phyloP scores from a whole-genome alignment of 768 basidiomycete genomes.

The Tricholoma sp. region DNA sequence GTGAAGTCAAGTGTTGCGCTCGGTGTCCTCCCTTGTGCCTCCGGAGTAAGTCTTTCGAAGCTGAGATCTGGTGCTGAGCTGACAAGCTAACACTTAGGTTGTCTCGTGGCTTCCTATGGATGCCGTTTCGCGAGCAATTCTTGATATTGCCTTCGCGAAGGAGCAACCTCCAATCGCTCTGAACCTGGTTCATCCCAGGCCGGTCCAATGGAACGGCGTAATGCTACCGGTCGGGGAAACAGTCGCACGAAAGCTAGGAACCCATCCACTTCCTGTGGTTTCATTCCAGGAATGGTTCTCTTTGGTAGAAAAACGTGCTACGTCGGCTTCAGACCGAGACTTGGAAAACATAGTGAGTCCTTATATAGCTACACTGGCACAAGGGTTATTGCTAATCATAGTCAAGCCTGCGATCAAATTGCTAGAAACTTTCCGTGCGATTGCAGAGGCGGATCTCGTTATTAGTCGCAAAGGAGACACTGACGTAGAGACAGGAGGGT shows the following conservation, averaged over 20 bases:
- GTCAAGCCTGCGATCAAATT: slow-evolving; percentile 29
- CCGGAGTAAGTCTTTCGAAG: slow-evolving; percentile 23
- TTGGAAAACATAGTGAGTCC: slow-evolving; percentile 4
- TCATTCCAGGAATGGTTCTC: slow-evolving; percentile 14
- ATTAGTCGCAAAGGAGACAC: neutral
- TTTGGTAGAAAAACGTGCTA: slow-evolving; percentile 7
- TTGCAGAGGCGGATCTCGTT: slow-evolving; percentile 14
- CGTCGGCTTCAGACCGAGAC: slow-evolving; percentile 1
- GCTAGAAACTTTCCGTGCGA: slow-evolving; percentile 25
- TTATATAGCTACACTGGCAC: neutral
- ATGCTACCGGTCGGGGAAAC: slow-evolving; percentile 16
- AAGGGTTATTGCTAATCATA: neutral
- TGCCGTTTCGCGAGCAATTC: slow-evolving; percentile 27
- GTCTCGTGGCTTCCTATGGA: slow-evolving; percentile 42
- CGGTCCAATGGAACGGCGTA: slow-evolving; percentile 25
- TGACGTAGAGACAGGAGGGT: slow-evolving; percentile 9
- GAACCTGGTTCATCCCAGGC: slow-evolving; percentile 35
- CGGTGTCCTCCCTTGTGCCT: slow-evolving; percentile 22
- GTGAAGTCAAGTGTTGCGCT: slow-evolving; percentile 28
- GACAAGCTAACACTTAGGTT: slow-evolving; percentile 15
- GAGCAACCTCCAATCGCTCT: slow-evolving; percentile 19
- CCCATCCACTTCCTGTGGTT: neutral
- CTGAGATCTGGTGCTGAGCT: neutral
- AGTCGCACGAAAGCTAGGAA: slow-evolving; percentile 1
- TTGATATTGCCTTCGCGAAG: slow-evolving; percentile 21